Evolutionary conservation across 768 basidiomycete genomes (phyloP), one percentile per base, ranked within the genome.

Genomic region (Lactarius trivialis): DNA sequence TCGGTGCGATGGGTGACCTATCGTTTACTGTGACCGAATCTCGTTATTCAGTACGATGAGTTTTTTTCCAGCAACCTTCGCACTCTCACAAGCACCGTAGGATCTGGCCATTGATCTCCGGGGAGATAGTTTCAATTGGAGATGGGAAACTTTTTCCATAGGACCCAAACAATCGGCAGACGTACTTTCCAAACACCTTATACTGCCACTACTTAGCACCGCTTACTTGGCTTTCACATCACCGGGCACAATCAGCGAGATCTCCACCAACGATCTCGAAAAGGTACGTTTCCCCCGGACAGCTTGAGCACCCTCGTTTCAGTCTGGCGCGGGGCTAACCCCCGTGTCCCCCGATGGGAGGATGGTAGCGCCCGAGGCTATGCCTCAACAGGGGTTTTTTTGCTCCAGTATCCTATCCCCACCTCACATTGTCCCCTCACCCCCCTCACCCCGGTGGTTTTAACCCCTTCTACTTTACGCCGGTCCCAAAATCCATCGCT

Each of bases 151-250:
- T 17, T 81, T 79, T 71, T 81, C 79, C 65, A 70, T 88, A 39
- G 87, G 88, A 8, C 76, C 83, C 70, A 85, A 78, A 71, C 68
- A 73, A 34, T 86, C 89, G 37, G 83, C 90, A 61, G 86, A 89
- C 55, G 76, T 90, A 58, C 78, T 92, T 56, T 91, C 90, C 63
- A 86, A 80, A 65, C 90, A 92, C 68, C 82, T 91, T 65, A 84
- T 91, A 65, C 76, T 86, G 63, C 90, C 90, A 7, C 78, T 91
- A 63, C 85, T 92, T 70, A 89, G 83, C 71, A 75, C 82, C 51
- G 84, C 79, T 61, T 84, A 90, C 71, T 73, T 89, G 65, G 81
- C 85, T 2, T 86, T 91, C 73, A 77, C 81, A 54, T 84, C 84
- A 39, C 68, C 82, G 57, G 81, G 88, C 63, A 73, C 80, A 49